Evolutionary conservation across 345 rosid species (phyloP).

Genomic region (Sisymbrium altissimum): DNA sequence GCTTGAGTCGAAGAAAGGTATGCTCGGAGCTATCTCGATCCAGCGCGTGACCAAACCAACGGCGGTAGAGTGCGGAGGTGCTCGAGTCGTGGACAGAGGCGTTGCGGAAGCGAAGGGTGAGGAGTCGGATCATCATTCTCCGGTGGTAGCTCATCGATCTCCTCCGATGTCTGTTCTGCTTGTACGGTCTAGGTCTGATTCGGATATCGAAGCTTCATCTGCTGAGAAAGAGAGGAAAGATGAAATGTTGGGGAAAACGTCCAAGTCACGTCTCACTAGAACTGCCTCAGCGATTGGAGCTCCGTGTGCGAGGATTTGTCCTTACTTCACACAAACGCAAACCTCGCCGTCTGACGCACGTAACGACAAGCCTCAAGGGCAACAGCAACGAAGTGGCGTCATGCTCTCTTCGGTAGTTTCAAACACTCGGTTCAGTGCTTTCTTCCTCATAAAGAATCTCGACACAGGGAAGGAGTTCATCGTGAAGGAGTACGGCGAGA

Average conservation of each 20-base stretch:
- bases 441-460: conserved; percentile 81
- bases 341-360: conserved; percentile 27
- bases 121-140: not conserved
- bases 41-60: conserved; percentile 27
- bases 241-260: conserved; percentile 50
- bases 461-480: conserved; percentile 84
- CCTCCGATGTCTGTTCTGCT: conserved; percentile 38
- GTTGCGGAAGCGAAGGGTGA: conserved; percentile 12
- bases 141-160: conserved; percentile 13
- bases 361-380: conserved; percentile 3
- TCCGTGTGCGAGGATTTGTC: conserved; percentile 37
- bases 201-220: conserved; percentile 55
- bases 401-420: conserved; percentile 38
- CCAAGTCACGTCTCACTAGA: conserved; percentile 68
- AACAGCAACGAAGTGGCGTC: conserved; percentile 2
- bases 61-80: not conserved
- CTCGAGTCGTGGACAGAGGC: not conserved
- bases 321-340: conserved; percentile 40
- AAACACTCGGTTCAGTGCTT: conserved; percentile 46
- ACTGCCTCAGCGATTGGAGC: conserved; percentile 53
- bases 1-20: conserved; percentile 39
- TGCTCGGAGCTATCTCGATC: conserved; percentile 36
- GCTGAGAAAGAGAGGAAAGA: conserved; percentile 54
- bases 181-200: conserved; percentile 67
- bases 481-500: conserved; percentile 68